A percentile compares a stretch with the other conserved stretches of the same genome.
Evolutionary conservation across 345 rosid species (phyloP).

Genomic region (Moricandia moricandioides): DNA sequence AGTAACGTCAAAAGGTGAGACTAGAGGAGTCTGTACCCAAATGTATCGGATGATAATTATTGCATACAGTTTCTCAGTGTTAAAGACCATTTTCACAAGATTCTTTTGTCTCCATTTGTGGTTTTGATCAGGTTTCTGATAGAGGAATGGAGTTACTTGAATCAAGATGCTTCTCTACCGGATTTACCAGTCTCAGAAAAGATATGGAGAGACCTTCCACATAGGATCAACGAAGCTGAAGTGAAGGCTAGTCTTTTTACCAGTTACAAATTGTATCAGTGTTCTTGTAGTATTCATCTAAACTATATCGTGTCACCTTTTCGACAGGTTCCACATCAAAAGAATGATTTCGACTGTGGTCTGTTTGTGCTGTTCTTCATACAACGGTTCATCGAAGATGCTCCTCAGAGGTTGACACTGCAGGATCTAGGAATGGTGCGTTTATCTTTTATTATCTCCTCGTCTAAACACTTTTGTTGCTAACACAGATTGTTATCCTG

Average conservation of each 20-base stretch:
- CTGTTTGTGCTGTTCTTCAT: constrained; percentile 81
- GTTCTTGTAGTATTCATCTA: neutral
- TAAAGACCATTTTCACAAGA: neutral
- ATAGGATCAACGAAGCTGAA: constrained; percentile 48
- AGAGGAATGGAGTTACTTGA: constrained; percentile 80
- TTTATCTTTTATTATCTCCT: neutral
- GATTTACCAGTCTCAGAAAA: constrained; percentile 62
- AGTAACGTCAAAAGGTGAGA: constrained; percentile 67
- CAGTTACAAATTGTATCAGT: neutral
- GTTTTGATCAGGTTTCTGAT: constrained; percentile 51
- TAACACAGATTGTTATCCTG: constrained; percentile 3
- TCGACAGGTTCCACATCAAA: constrained; percentile 89
- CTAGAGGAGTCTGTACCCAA: neutral
- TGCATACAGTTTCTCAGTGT: neutral
- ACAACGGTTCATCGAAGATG: constrained; percentile 73
- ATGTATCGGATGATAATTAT: too few species aligned
- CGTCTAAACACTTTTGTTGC: neutral
- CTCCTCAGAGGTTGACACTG: constrained; percentile 69
- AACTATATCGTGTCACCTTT: neutral
- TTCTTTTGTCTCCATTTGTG: neutral
- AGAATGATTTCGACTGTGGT: constrained; percentile 92
- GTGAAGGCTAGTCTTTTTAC: constrained; percentile 44
- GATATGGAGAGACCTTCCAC: constrained; percentile 64
- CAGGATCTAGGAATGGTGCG: constrained; percentile 76
- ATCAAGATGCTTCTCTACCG: constrained; percentile 45